Conservation (phyloP, 352 stramenopile species). For the Peronospora farinosa region DNA sequence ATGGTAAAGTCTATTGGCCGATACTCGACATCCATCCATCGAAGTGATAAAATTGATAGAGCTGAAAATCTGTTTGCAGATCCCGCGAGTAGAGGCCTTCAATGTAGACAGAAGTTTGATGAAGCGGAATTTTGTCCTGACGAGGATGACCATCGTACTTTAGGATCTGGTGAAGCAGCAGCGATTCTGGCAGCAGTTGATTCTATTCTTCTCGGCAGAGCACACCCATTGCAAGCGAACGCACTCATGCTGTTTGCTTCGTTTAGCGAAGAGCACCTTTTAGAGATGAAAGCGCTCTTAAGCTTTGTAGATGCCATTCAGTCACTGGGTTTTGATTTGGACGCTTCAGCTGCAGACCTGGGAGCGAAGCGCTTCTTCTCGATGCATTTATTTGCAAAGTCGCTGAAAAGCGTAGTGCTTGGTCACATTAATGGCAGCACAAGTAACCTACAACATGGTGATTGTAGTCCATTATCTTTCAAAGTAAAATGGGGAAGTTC, state of each 20-base stretch:
- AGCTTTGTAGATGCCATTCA: constrained; percentile 64
- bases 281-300: constrained; percentile 70
- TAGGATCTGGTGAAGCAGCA: constrained; percentile 20
- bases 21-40: constrained; percentile 65
- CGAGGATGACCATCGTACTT: constrained; percentile 20
- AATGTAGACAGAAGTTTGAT: constrained; percentile 17
- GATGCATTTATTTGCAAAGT: constrained; percentile 58
- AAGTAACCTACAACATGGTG: constrained; percentile 25
- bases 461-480: constrained; percentile 9
- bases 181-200: constrained; percentile 34
- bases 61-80: constrained; percentile 65
- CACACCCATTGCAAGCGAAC: constrained; percentile 26
- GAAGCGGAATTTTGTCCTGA: constrained; percentile 7
- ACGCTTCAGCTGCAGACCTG: constrained; percentile 68
- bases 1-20: constrained; percentile 52
- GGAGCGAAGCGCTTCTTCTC: constrained; percentile 71
- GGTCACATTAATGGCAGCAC: constrained; percentile 5
- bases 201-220: constrained; percentile 25
- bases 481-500: constrained; percentile 20
- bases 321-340: constrained; percentile 67
- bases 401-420: constrained; percentile 42
- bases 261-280: constrained; percentile 57
- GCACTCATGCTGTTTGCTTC: constrained; percentile 51
- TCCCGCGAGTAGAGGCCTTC: constrained; percentile 11
- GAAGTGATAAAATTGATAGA: constrained; percentile 53